phyloP scores from a whole-genome alignment of 768 basidiomycete genomes.

The Leucosporidium yakuticum region DNA sequence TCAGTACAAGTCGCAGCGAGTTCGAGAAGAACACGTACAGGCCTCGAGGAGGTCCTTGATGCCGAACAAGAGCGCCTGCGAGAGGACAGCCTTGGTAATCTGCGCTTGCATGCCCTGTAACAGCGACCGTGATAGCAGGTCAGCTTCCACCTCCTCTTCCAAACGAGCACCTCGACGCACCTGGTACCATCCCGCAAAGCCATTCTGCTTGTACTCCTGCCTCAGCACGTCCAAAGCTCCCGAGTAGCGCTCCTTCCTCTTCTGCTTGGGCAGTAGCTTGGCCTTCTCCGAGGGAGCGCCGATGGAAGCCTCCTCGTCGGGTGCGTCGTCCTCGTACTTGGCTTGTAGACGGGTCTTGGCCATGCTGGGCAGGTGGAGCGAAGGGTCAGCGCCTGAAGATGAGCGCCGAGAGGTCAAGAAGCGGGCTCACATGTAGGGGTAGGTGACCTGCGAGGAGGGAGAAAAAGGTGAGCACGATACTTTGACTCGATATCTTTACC shows the following conservation, averaged over 20 bases:
- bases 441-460: slow-evolving; percentile 62
- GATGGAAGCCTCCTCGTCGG: slow-evolving; percentile 45
- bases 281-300: background rate
- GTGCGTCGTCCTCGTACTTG: slow-evolving; percentile 49
- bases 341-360: slow-evolving; percentile 45
- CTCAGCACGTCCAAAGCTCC: slow-evolving; percentile 73
- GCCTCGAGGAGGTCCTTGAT: slow-evolving; percentile 93
- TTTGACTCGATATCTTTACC: background rate
- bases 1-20: background rate
- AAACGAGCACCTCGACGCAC: slow-evolving; percentile 46
- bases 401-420: too few relatives aligned
- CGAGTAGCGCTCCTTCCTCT: slow-evolving; percentile 49
- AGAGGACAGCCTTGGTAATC: slow-evolving; percentile 88
- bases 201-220: slow-evolving; percentile 67
- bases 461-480: background rate
- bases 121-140: background rate
- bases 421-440: slow-evolving; percentile 64
- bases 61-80: slow-evolving; percentile 91
- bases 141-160: background rate
- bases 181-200: slow-evolving; percentile 92
- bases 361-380: slow-evolving; percentile 47
- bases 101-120: slow-evolving; percentile 89
- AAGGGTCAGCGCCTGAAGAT: too few relatives aligned
- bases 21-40: slow-evolving; percentile 13
- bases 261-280: slow-evolving; percentile 23